Percentiles rank a stretch among this genome's conserved stretches.
phyloP scores from a whole-genome alignment of 192 early-diverging fungal genomes.

The Thamnidium elegans region DNA sequence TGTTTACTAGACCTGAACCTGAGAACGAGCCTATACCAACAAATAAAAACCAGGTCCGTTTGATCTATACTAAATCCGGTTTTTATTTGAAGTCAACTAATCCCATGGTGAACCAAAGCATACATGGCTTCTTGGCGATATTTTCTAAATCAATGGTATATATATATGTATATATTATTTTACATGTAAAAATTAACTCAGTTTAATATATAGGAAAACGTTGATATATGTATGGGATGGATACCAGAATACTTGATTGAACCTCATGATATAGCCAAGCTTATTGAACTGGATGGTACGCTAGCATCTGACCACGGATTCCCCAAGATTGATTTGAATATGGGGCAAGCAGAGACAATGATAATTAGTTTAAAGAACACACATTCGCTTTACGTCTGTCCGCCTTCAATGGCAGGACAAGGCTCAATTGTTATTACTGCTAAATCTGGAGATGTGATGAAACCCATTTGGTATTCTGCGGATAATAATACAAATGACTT shows the following conservation, averaged over 20 bases:
- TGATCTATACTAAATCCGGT: conserved; percentile 28
- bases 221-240: conserved; percentile 21
- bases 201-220: neutral
- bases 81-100: conserved; percentile 18
- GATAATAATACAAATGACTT: neutral
- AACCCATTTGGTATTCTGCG: conserved; percentile 23
- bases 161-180: neutral
- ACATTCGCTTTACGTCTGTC: conserved; percentile 21
- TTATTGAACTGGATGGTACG: conserved; percentile 21
- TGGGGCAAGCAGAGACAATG: conserved; percentile 7
- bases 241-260: conserved; percentile 33
- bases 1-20: neutral
- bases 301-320: conserved; percentile 12
- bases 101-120: conserved; percentile 4
- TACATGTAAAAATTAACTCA: neutral
- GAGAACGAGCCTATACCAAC: neutral
- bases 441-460: conserved; percentile 22
- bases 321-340: conserved; percentile 15
- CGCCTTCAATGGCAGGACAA: conserved; percentile 7
- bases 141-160: conserved; percentile 15
- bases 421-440: conserved; percentile 28
- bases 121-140: conserved; percentile 20
- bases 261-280: conserved; percentile 7
- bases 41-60: conserved; percentile 8
- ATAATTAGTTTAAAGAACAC: conserved; percentile 8